Evolutionary conservation across 371 early-diverging fungal genomes (phyloP), one percentile per base, ranked within the genome.

Genomic region (Lichtheimia hyalospora): DNA sequence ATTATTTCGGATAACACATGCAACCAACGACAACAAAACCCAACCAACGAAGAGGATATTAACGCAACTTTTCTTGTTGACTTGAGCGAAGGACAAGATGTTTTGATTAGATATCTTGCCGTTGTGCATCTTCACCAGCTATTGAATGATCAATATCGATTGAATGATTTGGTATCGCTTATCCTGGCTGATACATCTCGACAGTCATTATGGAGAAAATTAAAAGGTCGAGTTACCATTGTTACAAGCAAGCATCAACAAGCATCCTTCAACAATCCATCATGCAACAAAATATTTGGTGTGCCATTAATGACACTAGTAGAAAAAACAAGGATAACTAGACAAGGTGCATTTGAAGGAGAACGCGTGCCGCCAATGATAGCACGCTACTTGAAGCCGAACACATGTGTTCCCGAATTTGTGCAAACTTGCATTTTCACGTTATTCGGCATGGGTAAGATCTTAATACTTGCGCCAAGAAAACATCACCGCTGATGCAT

Each of bases 21-120:
- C 10, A 8, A 34, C 8, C 8, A 34, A 7, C 27, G 7, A 27
- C 27, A 27, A 27, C 27, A 27, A 27, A 5, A 27, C 27, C 3
- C 0, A 0, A 3, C 3, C 7, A 7, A 1, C 4, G 5, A 27
- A 27, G 34, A 34, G 34, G 34, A 34, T 0, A 34, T 34, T 1
- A 34, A 34, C 4, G 4, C 4, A 5, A 7, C 27, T 27, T 27
- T 27, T 8, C 34, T 94, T 57, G 84, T 88, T 15, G 97, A 97
- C 58, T 75, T 96, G 39, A 87, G 89, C 16, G 89, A 89, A 0
- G 74, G 95, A 6, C 91, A 94, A 61, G 84, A 87, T 53, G 88
- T 96, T 62, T 89, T 90, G 66, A 87, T 94, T 39, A 89, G 90
- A 57, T 94, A 94, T 61, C 77, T 93, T 49, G 96, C 96, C 0